Evolutionary conservation across 441 rosid species (phyloP).

Genomic region (Erodium moschatum): DNA sequence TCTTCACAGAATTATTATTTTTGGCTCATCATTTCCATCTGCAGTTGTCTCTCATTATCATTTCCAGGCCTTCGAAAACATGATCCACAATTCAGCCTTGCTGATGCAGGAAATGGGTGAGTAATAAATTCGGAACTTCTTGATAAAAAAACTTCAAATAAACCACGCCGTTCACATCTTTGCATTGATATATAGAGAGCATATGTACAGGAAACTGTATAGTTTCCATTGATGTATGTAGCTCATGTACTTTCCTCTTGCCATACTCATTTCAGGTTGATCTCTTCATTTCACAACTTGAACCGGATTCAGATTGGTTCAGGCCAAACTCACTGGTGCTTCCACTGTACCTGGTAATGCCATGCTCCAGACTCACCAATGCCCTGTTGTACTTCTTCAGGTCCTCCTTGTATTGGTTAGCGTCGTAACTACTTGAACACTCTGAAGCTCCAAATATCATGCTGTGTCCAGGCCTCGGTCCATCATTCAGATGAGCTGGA

Average conservation of each 20-base stretch:
- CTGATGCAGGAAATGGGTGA: not conserved
- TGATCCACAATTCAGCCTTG: not conserved
- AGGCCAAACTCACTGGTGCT: constrained; percentile 69
- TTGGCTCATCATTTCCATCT: not conserved
- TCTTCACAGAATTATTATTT: too few relatives aligned
- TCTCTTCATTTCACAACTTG: not conserved
- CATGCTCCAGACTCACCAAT: constrained; percentile 56
- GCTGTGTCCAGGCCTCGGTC: constrained; percentile 74
- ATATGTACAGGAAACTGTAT: too few relatives aligned
- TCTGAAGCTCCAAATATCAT: constrained; percentile 45
- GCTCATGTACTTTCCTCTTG: not conserved
- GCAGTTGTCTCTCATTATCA: too few relatives aligned
- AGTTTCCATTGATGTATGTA: too few relatives aligned
- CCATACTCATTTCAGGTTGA: not conserved
- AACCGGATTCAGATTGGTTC: constrained; percentile 70
- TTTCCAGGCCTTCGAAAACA: too few relatives aligned
- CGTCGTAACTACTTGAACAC: constrained; percentile 63
- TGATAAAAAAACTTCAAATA: not conserved
- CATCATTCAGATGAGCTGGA: constrained; percentile 65
- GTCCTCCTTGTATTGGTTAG: constrained; percentile 74
- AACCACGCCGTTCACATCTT: not conserved
- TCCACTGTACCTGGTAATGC: constrained; percentile 45
- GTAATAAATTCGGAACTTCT: not conserved
- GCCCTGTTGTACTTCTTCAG: constrained; percentile 76
- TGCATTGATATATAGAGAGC: too few relatives aligned